Percentiles rank a stretch among this genome's conserved stretches.
Conservation (phyloP, 495 filamentous ascomycete species). For the Trichocladium uniseriatum region DNA sequence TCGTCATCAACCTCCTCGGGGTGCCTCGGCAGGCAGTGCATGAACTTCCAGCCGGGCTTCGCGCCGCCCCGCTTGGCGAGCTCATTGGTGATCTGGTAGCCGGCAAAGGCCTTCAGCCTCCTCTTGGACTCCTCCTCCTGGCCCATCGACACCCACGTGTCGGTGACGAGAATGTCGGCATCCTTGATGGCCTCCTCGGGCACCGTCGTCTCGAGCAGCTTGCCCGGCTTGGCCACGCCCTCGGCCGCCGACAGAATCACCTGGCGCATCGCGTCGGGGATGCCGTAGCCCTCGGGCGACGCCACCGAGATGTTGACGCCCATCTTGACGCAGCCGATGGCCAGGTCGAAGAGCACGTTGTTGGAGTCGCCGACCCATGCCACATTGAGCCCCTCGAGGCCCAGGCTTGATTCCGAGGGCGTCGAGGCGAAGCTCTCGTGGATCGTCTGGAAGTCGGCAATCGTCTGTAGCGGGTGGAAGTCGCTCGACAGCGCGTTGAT, state of each 20-base stretch:
- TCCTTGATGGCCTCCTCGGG: conserved; percentile 84
- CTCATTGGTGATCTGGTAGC: conserved; percentile 81
- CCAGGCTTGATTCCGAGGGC: conserved; percentile 40
- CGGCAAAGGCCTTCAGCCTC: conserved; percentile 69
- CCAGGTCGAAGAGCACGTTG: conserved; percentile 91
- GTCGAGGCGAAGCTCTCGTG: conserved; percentile 53
- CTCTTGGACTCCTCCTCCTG: conserved; percentile 76
- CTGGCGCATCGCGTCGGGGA: conserved; percentile 59
- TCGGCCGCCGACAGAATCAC: conserved; percentile 55
- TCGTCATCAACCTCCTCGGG: conserved; percentile 89
- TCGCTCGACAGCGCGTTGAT: conserved; percentile 88
- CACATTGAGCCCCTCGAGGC: conserved; percentile 73
- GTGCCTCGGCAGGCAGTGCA: conserved; percentile 97
- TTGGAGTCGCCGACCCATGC: conserved; percentile 97
- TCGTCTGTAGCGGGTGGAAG: conserved; percentile 84
- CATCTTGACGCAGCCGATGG: conserved; percentile 74
- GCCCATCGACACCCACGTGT: conserved; percentile 97
- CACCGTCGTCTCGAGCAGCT: conserved; percentile 59
- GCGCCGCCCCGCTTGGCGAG: conserved; percentile 78
- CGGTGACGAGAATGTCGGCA: conserved; percentile 85
- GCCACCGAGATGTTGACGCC: conserved; percentile 80
- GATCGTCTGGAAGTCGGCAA: conserved; percentile 89
- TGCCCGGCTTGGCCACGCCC: conserved; percentile 49
- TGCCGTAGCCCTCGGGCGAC: conserved; percentile 72
- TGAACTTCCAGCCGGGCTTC: conserved; percentile 87